Conservation (phyloP, 2,329 filamentous ascomycete species). For the Neonectria faginata region DNA sequence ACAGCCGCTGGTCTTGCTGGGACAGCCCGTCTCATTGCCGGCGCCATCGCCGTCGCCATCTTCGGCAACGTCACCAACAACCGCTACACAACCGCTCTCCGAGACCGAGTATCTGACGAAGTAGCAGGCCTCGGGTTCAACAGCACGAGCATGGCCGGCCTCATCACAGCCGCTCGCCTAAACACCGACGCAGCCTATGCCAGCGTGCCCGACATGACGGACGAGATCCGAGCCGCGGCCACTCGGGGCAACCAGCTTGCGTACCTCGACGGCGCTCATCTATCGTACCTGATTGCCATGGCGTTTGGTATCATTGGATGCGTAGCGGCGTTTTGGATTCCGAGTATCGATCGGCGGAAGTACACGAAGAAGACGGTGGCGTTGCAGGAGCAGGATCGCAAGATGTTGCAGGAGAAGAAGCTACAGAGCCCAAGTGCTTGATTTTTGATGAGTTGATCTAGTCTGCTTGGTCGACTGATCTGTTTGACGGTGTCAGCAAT, state of each 20-base stretch:
- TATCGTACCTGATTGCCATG: slow-evolving; percentile 27
- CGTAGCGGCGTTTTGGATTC: slow-evolving; percentile 25
- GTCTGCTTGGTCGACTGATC: background rate
- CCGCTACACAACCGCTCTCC: slow-evolving; percentile 17
- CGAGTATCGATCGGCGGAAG: slow-evolving; percentile 23
- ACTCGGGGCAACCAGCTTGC: slow-evolving; percentile 19
- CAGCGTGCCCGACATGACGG: slow-evolving; percentile 17
- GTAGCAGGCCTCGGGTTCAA: slow-evolving; percentile 11
- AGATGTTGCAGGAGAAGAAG: slow-evolving; percentile 12
- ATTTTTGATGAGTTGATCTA: background rate
- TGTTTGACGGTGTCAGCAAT: background rate
- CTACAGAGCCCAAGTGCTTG: background rate
- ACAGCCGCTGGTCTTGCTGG: slow-evolving; percentile 23
- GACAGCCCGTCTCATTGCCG: slow-evolving; percentile 22
- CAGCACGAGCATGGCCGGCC: background rate
- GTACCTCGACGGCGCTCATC: slow-evolving; percentile 25
- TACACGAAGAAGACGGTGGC: slow-evolving; percentile 30
- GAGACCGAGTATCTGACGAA: slow-evolving; percentile 1
- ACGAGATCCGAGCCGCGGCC: slow-evolving; percentile 15
- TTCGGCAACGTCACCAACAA: slow-evolving; percentile 28
- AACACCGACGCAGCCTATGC: slow-evolving; percentile 12
- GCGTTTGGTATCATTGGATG: slow-evolving; percentile 23
- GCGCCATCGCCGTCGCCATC: slow-evolving; percentile 23
- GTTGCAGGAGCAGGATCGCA: slow-evolving; percentile 19
- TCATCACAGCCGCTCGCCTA: slow-evolving; percentile 13